Evolutionary conservation across 2,329 filamentous ascomycete species (phyloP), one percentile per base, ranked within the genome.

Genomic region (Sporothrix brunneoviolacea): DNA sequence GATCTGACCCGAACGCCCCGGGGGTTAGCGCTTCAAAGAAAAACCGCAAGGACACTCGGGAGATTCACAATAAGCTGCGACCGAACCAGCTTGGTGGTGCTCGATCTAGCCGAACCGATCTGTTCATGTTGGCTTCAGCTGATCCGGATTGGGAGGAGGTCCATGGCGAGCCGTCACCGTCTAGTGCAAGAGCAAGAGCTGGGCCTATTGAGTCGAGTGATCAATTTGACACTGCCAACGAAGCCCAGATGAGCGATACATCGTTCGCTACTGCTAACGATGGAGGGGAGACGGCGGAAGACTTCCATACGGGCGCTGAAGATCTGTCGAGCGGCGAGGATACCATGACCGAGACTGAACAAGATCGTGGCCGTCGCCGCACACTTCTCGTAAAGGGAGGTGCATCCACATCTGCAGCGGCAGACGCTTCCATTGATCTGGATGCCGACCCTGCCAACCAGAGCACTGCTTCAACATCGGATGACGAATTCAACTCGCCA

Each of bases 301-400:
- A 89, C 56, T 97, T 97, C 79, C 87, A 95, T 65, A 96, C 91
- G 4, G 90, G 88, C n/a, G 80, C 83, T 15, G 93, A 97, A 60
- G 86, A 88, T 19, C 68, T 82, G 47, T 77, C 51, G 5, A 50
- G 77, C 61, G 86, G 82, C 51, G 88, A 89, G 54, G 86, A 90
- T 58, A 75, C 69, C 4, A 73, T 86, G 42, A 95, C 90, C 1
- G 91, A 95, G 68, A 97, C 91, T 1, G 91, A 96, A 65, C 49
- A 52, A 49, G 49, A 46, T 15, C 27, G 36, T 1, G 27, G 8
- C 3, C 55, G 54, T 6, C 43, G 55, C 50, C 41, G 54, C 7
- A 24, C 43, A 2, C 43, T 51, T 4, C 13, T 33, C 13, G 49
- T 51, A 4, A 39, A 32, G 10, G 13, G 33, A 6, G 27, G 27